Evolutionary conservation across 371 early-diverging fungal genomes (phyloP), one percentile per base, ranked within the genome.

Genomic region (Lichtheimia ramosa): DNA sequence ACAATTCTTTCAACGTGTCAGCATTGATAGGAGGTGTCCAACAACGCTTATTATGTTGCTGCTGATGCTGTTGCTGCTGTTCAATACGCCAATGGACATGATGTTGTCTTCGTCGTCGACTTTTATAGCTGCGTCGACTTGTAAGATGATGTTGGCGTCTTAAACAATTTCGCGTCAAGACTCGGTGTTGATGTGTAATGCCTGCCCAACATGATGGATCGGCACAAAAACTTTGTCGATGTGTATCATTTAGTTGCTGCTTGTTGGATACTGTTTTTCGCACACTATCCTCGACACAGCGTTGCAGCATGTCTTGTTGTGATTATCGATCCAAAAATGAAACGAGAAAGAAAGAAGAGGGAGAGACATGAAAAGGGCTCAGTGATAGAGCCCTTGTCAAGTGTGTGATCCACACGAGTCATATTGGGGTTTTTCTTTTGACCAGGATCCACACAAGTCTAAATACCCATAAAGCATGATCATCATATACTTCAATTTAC

Each of bases 11-110:
- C 16, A 74, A 55, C 5, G 71, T 62, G 23, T 68, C 64, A 25
- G 71, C 59, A 25, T 64, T 74, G 27, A 74, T 74, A 8, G 75
- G 71, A 7, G 71, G 75, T 15, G 49, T 61, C 70, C 70, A 70
- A 43, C 56, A n/a, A 40, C 41, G 39, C 16, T 41, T 43, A 43
- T 39, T 54, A 40, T 28, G 55, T 43, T 34, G 42, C 40, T 39
- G 40, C 21, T 25, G 25, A 25, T 18, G 21, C 1, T 40, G 28
- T 34, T 21, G n/a, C 15, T 54, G n/a, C 8, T 55, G 16, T 25
- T 54, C 54, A 54, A 20, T 16, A 14, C 39, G 16, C 39, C 39
- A 55, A 12, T 55, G 56, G 13, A 55, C 25, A 55, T 55, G 56
- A n/a, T 55, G 56, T 14, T 25, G 56, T 21, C 43, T 5, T 24